These are phyloP conservation scores for Aureobasidium sp. DNA, from an alignment of 2,329 filamentous ascomycete genomes.

Conservation along the genomic window DNA sequence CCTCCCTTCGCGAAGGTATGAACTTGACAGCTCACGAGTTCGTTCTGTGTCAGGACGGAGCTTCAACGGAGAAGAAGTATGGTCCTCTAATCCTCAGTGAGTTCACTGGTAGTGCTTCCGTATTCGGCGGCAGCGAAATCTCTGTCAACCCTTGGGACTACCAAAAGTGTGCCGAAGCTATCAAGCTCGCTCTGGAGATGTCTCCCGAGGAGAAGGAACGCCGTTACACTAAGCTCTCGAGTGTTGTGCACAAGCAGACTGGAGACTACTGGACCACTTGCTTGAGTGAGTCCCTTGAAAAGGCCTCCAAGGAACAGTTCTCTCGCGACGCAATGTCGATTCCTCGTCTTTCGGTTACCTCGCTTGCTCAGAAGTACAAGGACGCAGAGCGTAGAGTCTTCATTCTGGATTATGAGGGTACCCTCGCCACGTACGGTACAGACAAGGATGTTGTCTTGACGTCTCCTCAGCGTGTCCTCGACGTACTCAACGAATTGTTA, in stretches of 20 bases:
- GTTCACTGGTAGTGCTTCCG: slow-evolving; percentile 83
- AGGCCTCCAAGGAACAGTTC: slow-evolving; percentile 76
- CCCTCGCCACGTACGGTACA: slow-evolving; percentile 77
- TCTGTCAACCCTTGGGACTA: slow-evolving; percentile 96
- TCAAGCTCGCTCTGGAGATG: slow-evolving; percentile 79
- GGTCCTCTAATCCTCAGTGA: slow-evolving; percentile 88
- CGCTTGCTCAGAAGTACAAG: slow-evolving; percentile 58
- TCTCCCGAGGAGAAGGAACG: slow-evolving; percentile 59
- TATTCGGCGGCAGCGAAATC: slow-evolving; percentile 74
- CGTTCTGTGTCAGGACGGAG: slow-evolving; percentile 84
- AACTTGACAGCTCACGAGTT: slow-evolving; percentile 94
- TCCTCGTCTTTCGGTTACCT: slow-evolving; percentile 66
- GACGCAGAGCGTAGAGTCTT: slow-evolving; percentile 64
- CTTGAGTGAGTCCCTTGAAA: slow-evolving; percentile 61
- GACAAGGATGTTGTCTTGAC: slow-evolving; percentile 77
- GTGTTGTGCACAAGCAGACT: slow-evolving; percentile 70
- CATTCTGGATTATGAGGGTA: slow-evolving; percentile 90
- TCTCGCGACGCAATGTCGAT: slow-evolving; percentile 77
- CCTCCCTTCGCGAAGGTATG: slow-evolving; percentile 93
- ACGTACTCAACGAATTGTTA: slow-evolving; percentile 72
- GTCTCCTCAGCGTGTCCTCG: slow-evolving; percentile 76
- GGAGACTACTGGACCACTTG: slow-evolving; percentile 76
- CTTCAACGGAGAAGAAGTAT: slow-evolving; percentile 67
- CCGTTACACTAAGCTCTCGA: slow-evolving; percentile 66
- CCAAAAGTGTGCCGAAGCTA: slow-evolving; percentile 74